These are phyloP conservation scores for Boletus sp. DNA, from an alignment of 768 basidiomycete genomes.

Conservation along the genomic window DNA sequence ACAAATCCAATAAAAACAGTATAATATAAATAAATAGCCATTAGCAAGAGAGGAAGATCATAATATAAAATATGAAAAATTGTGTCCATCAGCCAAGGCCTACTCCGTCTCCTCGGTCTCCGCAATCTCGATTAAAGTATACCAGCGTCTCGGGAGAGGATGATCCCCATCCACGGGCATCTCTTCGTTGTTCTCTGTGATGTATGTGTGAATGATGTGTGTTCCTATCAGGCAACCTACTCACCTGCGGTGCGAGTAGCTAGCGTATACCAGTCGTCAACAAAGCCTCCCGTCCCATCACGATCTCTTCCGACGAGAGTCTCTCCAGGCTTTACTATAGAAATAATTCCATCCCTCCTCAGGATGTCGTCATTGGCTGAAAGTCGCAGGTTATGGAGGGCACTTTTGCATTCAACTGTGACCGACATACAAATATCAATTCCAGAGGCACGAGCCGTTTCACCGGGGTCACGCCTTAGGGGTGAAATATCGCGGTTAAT, in stretches of 20 bases:
- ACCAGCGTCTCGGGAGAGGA: conserved; percentile 2
- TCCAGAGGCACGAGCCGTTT: neutral
- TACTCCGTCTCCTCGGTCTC: conserved; percentile 3
- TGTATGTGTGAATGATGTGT: neutral
- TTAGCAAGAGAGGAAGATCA: neutral
- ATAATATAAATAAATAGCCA: neutral
- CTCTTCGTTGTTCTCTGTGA: neutral
- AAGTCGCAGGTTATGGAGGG: neutral
- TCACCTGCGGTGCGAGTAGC: neutral
- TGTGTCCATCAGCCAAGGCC: neutral
- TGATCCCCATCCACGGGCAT: neutral
- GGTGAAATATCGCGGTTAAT: neutral
- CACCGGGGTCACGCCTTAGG: neutral
- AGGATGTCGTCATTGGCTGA: neutral
- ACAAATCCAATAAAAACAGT: neutral
- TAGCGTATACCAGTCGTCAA: neutral
- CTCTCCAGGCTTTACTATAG: neutral
- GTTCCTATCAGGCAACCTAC: neutral
- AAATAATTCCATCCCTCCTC: neutral
- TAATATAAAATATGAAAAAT: neutral
- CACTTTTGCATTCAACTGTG: neutral
- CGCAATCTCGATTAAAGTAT: conserved; percentile 1
- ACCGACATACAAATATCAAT: conserved; percentile 1
- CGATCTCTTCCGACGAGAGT: neutral
- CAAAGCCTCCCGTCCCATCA: neutral